A percentile compares a stretch with the other conserved stretches of the same genome.
Conservation (phyloP, 257 asterid species). For the Ballota nigra region DNA sequence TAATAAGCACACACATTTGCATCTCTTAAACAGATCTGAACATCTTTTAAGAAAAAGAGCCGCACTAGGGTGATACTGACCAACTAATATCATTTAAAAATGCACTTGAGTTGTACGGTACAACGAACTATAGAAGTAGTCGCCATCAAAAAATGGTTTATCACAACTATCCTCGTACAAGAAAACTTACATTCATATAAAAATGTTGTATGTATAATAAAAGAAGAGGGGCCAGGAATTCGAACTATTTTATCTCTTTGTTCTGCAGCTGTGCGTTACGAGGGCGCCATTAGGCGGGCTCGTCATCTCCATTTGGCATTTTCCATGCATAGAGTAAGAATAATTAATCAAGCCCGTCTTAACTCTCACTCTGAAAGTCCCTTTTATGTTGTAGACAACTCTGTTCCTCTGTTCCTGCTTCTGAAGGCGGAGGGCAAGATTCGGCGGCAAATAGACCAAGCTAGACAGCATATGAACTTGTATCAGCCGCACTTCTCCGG, state of each 20-base stretch:
- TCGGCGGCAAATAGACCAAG: constrained; percentile 71
- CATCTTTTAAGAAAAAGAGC: neutral
- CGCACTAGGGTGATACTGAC: too few species aligned
- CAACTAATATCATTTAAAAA: too few species aligned
- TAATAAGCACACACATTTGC: neutral
- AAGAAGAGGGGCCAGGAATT: neutral
- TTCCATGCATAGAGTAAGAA: constrained; percentile 64
- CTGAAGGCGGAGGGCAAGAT: constrained; percentile 58
- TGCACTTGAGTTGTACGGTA: too few species aligned
- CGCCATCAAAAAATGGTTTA: neutral
- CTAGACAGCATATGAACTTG: constrained; percentile 66
- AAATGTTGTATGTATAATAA: neutral
- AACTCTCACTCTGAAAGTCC: constrained; percentile 53
- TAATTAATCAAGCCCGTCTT: constrained; percentile 57
- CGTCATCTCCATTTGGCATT: constrained; percentile 70
- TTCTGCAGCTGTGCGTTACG: constrained; percentile 59
- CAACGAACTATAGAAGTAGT: too few species aligned
- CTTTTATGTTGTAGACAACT: constrained; percentile 51
- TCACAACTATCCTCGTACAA: neutral
- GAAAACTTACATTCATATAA: constrained; percentile 8
- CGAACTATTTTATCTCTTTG: constrained; percentile 44
- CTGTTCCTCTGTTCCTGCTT: constrained; percentile 66
- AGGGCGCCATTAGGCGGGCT: constrained; percentile 79
- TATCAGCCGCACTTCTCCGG: constrained; percentile 36
- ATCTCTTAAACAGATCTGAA: neutral